Base-by-base conservation (phyloP, 768 basidiomycete species). In the Cystoderma amianthinum region DNA sequence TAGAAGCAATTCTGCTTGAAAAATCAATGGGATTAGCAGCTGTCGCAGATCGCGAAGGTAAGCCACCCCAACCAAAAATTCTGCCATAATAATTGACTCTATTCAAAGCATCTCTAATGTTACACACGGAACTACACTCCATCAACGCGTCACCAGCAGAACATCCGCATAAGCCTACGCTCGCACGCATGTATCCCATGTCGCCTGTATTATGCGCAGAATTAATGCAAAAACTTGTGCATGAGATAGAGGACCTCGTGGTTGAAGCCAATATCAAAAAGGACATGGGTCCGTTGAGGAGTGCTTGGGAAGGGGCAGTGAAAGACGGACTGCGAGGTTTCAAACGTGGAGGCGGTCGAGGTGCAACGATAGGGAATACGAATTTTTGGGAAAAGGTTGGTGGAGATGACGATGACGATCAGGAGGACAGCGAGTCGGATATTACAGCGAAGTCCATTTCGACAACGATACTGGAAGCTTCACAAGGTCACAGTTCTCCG, bases 191-290 rank as follows among this genome's bases (percentile, higher is more conserved):
- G 54, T 56, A 57, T 5, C 69, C 66, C 9, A 57, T 63, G 34
- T 45, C 52, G 1, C 49, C 52, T 24, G 39, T 44, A 18, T 47
- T 58, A 28, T 46, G 71, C 30, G 24, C 58, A 32, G 58, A 62
- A 9, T 54, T 68, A 9, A 60, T 79, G 39, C 63, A 60, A 9
- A 35, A 57, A 36, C 57, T 86, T 36, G 55, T 67, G 36, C 44
- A 56, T 12, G 82, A 83, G 58, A 80, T 88, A 69, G 74, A 81
- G 56, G 66, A 76, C 30, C 66, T 85, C 51, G 60, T 85, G 36
- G 68, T 87, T 2, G 85, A 86, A 60, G 64, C 64, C 22, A 75
- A 72, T 49, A 59, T 88, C 30, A 76, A 69, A 59, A 68, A 80
- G 30, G 72, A 74, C 13, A 59, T 53, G 1, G 80, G 77, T 11